A percentile compares a stretch with the other conserved stretches of the same genome.
phyloP scores from a whole-genome alignment of 768 basidiomycete genomes.

The Lactarius hengduanensis region DNA sequence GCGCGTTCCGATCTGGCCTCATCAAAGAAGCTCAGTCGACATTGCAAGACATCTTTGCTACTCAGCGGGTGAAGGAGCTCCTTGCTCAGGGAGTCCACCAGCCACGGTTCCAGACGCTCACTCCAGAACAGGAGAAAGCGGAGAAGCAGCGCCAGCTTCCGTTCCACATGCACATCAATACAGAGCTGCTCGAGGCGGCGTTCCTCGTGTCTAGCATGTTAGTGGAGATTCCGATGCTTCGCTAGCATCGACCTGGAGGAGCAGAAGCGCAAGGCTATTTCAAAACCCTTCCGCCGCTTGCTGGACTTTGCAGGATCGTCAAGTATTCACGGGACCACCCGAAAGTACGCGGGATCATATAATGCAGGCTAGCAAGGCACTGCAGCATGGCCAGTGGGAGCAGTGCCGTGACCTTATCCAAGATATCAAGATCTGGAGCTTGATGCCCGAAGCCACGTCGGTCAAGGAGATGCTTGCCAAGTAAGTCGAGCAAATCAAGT shows the following conservation, averaged over 20 bases:
- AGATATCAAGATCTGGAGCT: constrained; percentile 95
- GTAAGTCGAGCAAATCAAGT: constrained; percentile 45
- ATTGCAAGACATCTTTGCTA: constrained; percentile 93
- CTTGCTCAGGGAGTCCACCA: constrained; percentile 96
- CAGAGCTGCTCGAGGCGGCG: constrained; percentile 94
- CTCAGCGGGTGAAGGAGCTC: constrained; percentile 95
- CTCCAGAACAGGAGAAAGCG: constrained; percentile 95
- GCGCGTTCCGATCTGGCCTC: constrained; percentile 92
- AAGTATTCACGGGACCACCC: constrained; percentile 97
- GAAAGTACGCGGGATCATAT: constrained; percentile 98
- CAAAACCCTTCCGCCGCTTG: constrained; percentile 94
- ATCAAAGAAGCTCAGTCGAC: constrained; percentile 93
- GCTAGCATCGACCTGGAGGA: constrained; percentile 96
- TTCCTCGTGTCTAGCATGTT: constrained; percentile 99
- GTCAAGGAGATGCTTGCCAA: constrained; percentile 96
- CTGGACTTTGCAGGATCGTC: constrained; percentile 96
- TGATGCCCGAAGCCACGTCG: constrained; percentile 84
- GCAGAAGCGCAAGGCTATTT: constrained; percentile 86
- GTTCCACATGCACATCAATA: constrained; percentile 99
- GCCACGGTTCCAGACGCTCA: constrained; percentile 80
- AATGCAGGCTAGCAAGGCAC: constrained; percentile 97
- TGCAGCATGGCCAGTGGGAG: constrained; percentile 97
- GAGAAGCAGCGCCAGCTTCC: constrained; percentile 95
- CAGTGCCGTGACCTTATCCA: constrained; percentile 90
- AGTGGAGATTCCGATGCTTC: constrained; percentile 92